Evolutionary conservation across 2,329 filamentous ascomycete genomes (phyloP).

Genomic region (Blastomyces emzantsi): DNA sequence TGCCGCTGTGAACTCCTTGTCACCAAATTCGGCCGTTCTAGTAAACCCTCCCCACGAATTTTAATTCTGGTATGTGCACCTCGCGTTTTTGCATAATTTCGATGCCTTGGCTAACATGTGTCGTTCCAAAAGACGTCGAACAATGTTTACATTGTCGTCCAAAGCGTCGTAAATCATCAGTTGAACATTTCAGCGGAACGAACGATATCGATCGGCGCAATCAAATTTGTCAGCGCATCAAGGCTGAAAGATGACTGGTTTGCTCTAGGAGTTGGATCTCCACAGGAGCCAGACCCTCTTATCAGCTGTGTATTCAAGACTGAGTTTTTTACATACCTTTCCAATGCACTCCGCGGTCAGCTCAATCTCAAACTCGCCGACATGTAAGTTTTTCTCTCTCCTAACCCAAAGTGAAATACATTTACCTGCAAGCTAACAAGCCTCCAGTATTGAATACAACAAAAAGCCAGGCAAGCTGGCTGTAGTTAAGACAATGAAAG

Average conservation of each 20-base stretch:
- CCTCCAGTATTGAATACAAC: conserved; percentile 69
- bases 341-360: conserved; percentile 66
- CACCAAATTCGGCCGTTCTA: conserved; percentile 92
- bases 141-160: conserved; percentile 82
- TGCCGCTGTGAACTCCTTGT: conserved; percentile 84
- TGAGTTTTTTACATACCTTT: conserved; percentile 90
- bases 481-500: conserved; percentile 80
- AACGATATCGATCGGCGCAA: conserved; percentile 71
- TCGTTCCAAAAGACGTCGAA: conserved; percentile 51
- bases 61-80: conserved; percentile 56
- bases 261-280: conserved; percentile 78
- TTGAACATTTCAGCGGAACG: conserved; percentile 73
- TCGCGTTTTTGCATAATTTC: neutral
- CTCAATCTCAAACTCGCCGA: conserved; percentile 77
- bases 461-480: conserved; percentile 96
- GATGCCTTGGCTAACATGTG: conserved; percentile 15
- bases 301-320: conserved; percentile 93
- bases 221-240: conserved; percentile 79
- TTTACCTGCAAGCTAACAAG: conserved; percentile 15
- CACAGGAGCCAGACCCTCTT: conserved; percentile 86
- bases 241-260: conserved; percentile 94
- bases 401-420: conserved; percentile 20
- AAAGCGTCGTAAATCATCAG: conserved; percentile 72
- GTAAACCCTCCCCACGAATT: conserved; percentile 80
- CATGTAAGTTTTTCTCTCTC: conserved; percentile 36